A percentile compares a stretch with the other conserved stretches of the same genome.
phyloP scores from a whole-genome alignment of 495 filamentous ascomycete genomes.

The Lasiosphaeria hispida region DNA sequence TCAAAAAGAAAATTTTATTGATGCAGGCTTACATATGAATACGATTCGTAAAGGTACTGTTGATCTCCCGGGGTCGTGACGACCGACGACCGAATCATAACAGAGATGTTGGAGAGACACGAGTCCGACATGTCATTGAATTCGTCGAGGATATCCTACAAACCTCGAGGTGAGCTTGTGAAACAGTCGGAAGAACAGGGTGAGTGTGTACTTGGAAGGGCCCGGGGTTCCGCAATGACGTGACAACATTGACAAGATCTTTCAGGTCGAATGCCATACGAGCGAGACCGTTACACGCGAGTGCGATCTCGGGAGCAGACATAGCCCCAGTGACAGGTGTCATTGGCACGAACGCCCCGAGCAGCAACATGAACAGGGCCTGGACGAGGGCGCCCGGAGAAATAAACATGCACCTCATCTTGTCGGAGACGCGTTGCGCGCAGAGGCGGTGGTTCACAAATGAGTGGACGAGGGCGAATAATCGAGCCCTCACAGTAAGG shows the following conservation, averaged over 20 bases:
- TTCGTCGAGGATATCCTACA: conserved; percentile 24
- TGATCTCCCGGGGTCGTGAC: conserved; percentile 16
- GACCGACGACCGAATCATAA: conserved; percentile 23
- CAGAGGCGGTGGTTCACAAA: not conserved
- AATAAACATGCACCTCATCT: conserved; percentile 1
- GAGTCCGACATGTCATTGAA: conserved; percentile 26
- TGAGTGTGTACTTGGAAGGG: conserved; percentile 19
- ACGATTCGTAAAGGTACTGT: conserved; percentile 23
- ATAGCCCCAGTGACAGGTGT: conserved; percentile 16
- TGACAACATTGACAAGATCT: conserved; percentile 20
- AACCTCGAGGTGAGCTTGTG: not conserved
- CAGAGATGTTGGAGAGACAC: conserved; percentile 24
- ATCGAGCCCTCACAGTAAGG: conserved; percentile 3
- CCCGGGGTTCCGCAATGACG: conserved; percentile 14
- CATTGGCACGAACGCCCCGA: conserved; percentile 8
- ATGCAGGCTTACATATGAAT: conserved; percentile 17
- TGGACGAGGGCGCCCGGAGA: not conserved
- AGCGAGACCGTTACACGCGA: conserved; percentile 23
- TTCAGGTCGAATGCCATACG: conserved; percentile 26
- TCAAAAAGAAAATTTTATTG: not conserved
- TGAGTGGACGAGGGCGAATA: conserved; percentile 15
- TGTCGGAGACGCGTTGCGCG: not conserved
- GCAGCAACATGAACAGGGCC: conserved; percentile 4
- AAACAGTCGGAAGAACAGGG: not conserved
- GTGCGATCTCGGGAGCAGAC: conserved; percentile 17